Conservation (phyloP, 2,329 filamentous ascomycete genomes). For the Sporothrix protearum region DNA sequence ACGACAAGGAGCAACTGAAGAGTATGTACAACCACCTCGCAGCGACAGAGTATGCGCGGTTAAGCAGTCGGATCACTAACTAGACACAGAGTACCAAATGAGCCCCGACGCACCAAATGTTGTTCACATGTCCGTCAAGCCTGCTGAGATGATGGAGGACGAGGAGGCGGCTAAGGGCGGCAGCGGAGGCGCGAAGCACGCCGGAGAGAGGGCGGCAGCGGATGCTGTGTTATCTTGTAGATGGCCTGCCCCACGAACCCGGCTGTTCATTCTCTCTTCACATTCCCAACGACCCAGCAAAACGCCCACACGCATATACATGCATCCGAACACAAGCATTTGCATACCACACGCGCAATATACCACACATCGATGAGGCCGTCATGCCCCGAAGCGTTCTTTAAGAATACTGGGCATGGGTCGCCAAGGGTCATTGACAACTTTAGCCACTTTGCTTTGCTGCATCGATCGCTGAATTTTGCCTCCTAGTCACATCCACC, state of each 20-base stretch:
- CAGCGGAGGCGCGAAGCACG: slow-evolving; percentile 42
- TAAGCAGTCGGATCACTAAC: neutral
- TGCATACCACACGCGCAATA: neutral
- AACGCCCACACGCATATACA: slow-evolving; percentile 4
- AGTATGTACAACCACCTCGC: slow-evolving; percentile 54
- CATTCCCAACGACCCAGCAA: neutral
- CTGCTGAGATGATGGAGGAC: slow-evolving; percentile 78
- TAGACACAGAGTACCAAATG: slow-evolving; percentile 69
- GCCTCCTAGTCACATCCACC: neutral
- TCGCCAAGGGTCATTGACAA: neutral
- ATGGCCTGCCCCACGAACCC: too few relatives aligned
- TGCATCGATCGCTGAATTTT: neutral
- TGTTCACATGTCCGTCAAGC: slow-evolving; percentile 91
- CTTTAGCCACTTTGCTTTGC: neutral
- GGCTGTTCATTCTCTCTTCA: neutral
- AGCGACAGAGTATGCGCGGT: neutral
- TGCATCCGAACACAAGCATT: neutral
- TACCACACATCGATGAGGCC: slow-evolving; percentile 13
- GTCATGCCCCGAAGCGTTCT: slow-evolving; percentile 10
- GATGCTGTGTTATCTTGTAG: slow-evolving; percentile 54
- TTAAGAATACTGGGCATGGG: neutral
- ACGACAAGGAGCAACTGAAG: slow-evolving; percentile 80
- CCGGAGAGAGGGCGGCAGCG: slow-evolving; percentile 41
- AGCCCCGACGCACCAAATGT: slow-evolving; percentile 72
- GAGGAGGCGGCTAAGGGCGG: slow-evolving; percentile 69